Evolutionary conservation across 2,329 filamentous ascomycete genomes (phyloP), one percentile per base, ranked within the genome.

Genomic region (Neocucurbitaria cava): DNA sequence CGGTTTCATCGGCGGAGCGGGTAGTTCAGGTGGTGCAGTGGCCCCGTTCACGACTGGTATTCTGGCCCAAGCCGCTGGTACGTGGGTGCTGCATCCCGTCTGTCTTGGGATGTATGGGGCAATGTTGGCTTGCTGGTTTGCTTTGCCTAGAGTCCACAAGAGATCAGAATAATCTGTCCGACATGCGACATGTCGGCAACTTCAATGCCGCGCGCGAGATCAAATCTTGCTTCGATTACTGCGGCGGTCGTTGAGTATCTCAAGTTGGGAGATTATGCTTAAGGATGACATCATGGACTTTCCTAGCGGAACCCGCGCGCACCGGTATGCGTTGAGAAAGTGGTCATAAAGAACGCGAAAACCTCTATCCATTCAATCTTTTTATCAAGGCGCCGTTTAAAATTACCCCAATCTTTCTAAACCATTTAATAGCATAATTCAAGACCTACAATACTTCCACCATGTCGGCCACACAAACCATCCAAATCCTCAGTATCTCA

Each of bases 1-100:
- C 61, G 83, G 87, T 2, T 85, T 90, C 50, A 90, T 91, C 54
- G 85, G 83, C 20, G 87, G 87, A 3, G 89, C 88, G 64, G 89
- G 88, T 0, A 89, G 85, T 64, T 84, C 85, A 2, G 89, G 89
- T 0, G 89, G 87, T 21, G 87, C 87, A 0, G 78, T 88, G 1
- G 86, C 86, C 8, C 87, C 88, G 0, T 89, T 90, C 61, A 79
- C 85, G 3, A 89, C 86, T 0, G 87, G 87, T 49, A 68, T 89
- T 26, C 66, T 89, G 31, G 87, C 87, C 1, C 84, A 89, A 73
- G 82, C 79, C 0, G 80, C 78, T 0, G 87, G 87, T 0, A 87
- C 87, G 0, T 89, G 81, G 76, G 87, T 87, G 30, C 76, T 89
- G 66, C 78, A 81, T 76, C 88, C 89, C 0, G 86, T 92, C 57